These are phyloP conservation scores for Tuber borchii DNA, from an alignment of 495 filamentous ascomycete species.

Conservation along the genomic window DNA sequence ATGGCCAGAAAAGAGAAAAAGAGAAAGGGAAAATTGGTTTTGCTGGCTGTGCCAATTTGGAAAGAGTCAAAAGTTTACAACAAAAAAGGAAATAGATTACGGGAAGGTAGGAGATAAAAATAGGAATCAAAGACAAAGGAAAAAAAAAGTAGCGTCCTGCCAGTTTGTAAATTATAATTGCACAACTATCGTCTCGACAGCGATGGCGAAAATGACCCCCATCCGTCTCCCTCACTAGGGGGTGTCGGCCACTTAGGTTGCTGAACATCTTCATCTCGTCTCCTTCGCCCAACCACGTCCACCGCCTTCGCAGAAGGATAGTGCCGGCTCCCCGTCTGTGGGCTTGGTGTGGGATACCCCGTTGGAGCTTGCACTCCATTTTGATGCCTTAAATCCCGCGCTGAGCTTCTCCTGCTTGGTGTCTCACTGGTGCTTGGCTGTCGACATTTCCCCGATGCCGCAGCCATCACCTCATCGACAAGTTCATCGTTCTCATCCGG, in stretches of 20 bases:
- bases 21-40: neutral
- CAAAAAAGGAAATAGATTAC: conserved; percentile 8
- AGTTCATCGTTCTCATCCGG: conserved; percentile 96
- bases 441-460: conserved; percentile 51
- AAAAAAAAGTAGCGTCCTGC: conserved; percentile 35
- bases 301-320: conserved; percentile 48
- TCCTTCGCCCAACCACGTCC: conserved; percentile 46
- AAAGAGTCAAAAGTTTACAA: conserved; percentile 18
- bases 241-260: conserved; percentile 90
- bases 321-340: conserved; percentile 50
- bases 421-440: conserved; percentile 53
- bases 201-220: conserved; percentile 38
- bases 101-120: conserved; percentile 15
- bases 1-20: neutral
- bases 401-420: conserved; percentile 29
- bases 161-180: conserved; percentile 19
- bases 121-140: conserved; percentile 24
- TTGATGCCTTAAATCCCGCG: conserved; percentile 44
- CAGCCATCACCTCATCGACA: conserved; percentile 68
- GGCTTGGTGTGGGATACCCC: conserved; percentile 56
- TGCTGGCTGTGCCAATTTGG: conserved; percentile 18
- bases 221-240: conserved; percentile 72
- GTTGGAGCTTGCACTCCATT: conserved; percentile 66
- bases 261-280: conserved; percentile 40
- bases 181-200: conserved; percentile 17